Conservation (phyloP, 208 protist genomes). For the Porcisia deanei region DNA sequence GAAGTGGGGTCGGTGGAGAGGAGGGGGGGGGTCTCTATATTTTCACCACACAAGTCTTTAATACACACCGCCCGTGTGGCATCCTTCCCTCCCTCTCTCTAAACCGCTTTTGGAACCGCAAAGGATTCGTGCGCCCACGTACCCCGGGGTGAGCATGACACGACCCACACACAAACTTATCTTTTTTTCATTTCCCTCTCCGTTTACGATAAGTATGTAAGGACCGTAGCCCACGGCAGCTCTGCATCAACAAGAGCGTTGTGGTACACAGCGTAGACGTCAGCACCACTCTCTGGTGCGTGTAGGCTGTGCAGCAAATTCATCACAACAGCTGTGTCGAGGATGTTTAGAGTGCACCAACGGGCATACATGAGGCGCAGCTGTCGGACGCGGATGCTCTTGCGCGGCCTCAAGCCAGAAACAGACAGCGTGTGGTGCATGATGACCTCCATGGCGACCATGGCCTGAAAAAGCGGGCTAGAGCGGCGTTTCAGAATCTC, state of each 20-base stretch:
- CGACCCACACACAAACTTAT: not conserved
- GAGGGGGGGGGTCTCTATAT: too few relatives aligned
- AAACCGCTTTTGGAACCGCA: not conserved
- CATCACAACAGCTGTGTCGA: constrained; percentile 43
- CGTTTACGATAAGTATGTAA: constrained; percentile 36
- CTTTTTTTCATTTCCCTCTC: not conserved
- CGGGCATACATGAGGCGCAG: constrained; percentile 56
- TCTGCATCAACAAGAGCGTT: constrained; percentile 42
- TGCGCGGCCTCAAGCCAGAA: constrained; percentile 15
- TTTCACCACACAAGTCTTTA: too few relatives aligned
- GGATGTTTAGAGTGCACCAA: constrained; percentile 52
- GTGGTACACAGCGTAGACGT: constrained; percentile 51
- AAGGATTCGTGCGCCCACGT: not conserved
- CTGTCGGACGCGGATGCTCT: constrained; percentile 40
- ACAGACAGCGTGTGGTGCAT: constrained; percentile 55
- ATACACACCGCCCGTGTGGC: too few relatives aligned
- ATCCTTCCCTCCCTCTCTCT: not conserved
- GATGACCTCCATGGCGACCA: constrained; percentile 72
- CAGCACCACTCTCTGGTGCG: constrained; percentile 17
- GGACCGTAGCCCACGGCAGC: constrained; percentile 36
- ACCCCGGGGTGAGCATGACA: too few relatives aligned
- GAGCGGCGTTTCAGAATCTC: constrained; percentile 41
- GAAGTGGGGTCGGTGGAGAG: too few relatives aligned
- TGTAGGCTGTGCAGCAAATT: constrained; percentile 44
- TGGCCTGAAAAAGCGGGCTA: constrained; percentile 49